Percentiles rank a stretch among this genome's conserved stretches.
Evolutionary conservation across 2,329 filamentous ascomycete genomes (phyloP).

Genomic region (Diaporthe australafricana): DNA sequence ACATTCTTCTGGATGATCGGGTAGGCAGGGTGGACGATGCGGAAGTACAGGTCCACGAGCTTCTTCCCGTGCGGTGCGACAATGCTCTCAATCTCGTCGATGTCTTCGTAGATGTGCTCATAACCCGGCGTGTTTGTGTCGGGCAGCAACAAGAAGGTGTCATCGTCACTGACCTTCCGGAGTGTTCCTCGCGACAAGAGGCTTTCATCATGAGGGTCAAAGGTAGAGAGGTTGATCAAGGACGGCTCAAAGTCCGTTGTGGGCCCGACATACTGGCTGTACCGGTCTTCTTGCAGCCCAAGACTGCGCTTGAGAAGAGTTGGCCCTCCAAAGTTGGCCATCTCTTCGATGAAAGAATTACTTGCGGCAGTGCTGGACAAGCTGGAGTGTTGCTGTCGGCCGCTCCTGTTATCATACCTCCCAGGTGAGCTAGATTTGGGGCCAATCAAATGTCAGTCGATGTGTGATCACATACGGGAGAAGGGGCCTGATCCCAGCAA

Average conservation of each 20-base stretch:
- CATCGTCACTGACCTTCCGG: slow-evolving; percentile 79
- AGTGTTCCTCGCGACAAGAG: slow-evolving; percentile 76
- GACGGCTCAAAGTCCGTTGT: slow-evolving; percentile 87
- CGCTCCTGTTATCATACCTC: slow-evolving; percentile 64
- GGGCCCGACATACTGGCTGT: slow-evolving; percentile 85
- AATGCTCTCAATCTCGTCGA: slow-evolving; percentile 72
- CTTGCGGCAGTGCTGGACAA: slow-evolving; percentile 72
- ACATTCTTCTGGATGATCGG: slow-evolving; percentile 71
- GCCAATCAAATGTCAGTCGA: slow-evolving; percentile 63
- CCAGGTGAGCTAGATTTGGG: slow-evolving; percentile 64
- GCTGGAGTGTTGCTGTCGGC: slow-evolving; percentile 66
- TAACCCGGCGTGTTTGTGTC: slow-evolving; percentile 79
- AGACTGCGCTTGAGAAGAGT: slow-evolving; percentile 76
- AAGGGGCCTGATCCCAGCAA: slow-evolving; percentile 28
- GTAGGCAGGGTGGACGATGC: slow-evolving; percentile 68
- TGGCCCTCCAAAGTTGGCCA: slow-evolving; percentile 76
- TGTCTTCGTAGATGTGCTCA: slow-evolving; percentile 75
- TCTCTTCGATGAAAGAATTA: slow-evolving; percentile 74
- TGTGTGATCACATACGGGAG: slow-evolving; percentile 13
- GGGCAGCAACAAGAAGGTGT: slow-evolving; percentile 84
- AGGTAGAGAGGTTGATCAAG: slow-evolving; percentile 83
- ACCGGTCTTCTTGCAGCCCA: slow-evolving; percentile 81
- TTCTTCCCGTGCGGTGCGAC: slow-evolving; percentile 72
- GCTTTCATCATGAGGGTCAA: slow-evolving; percentile 85
- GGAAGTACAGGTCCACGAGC: slow-evolving; percentile 76